Percentiles rank a stretch among this genome's conserved stretches.
phyloP scores from a whole-genome alignment of 2,329 filamentous ascomycete genomes.

The Cylindrodendrum hubeiense region DNA sequence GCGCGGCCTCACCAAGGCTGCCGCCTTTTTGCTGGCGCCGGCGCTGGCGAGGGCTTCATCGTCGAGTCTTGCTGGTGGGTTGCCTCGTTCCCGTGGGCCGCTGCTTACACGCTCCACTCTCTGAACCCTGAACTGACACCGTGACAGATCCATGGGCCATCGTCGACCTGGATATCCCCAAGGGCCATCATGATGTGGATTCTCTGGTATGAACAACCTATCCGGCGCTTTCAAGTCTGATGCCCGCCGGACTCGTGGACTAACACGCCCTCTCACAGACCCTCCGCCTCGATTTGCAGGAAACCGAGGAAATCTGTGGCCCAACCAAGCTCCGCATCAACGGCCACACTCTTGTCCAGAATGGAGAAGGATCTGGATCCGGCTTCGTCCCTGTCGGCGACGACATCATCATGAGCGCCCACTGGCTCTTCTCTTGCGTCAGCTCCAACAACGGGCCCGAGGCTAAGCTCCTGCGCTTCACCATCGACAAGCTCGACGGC shows the following conservation, averaged over 20 bases:
- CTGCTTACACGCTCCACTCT: conserved; percentile 20
- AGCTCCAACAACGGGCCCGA: conserved; percentile 53
- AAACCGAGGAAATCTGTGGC: conserved; percentile 60
- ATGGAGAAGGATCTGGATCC: conserved; percentile 54
- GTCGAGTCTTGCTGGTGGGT: conserved; percentile 18
- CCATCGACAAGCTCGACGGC: conserved; percentile 57
- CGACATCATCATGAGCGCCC: conserved; percentile 54
- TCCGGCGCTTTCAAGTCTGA: not conserved
- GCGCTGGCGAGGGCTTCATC: conserved; percentile 33
- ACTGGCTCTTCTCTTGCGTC: conserved; percentile 62
- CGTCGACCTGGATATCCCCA: conserved; percentile 19
- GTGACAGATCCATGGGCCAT: conserved; percentile 7
- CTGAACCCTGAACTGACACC: not conserved
- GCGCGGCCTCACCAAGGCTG: conserved; percentile 47
- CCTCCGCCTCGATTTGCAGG: conserved; percentile 59
- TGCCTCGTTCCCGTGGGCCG: not conserved
- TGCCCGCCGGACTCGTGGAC: not conserved
- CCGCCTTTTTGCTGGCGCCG: conserved; percentile 42
- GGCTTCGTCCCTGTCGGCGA: conserved; percentile 55
- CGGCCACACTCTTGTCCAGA: conserved; percentile 56
- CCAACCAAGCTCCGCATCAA: conserved; percentile 61
- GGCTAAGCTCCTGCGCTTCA: conserved; percentile 60
- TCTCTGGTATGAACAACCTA: conserved; percentile 13
- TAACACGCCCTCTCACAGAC: conserved; percentile 41
- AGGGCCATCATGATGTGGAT: conserved; percentile 9